These are phyloP conservation scores for Mangifera indica DNA, from an alignment of 345 rosid species.

Conservation along the genomic window DNA sequence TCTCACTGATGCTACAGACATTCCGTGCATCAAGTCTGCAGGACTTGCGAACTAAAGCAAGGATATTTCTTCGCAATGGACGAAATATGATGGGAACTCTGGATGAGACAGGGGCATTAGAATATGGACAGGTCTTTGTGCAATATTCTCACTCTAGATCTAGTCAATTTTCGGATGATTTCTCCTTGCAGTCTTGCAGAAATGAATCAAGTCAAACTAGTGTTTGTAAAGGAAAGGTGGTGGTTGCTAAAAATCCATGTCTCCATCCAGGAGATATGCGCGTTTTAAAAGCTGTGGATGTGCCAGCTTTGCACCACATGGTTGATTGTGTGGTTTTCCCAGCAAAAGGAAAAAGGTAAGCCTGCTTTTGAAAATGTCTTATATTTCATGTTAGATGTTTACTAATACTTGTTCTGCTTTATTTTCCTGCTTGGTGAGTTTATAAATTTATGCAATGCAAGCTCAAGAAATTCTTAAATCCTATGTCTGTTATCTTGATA, in stretches of 20 bases:
- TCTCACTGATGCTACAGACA: slow-evolving; percentile 12
- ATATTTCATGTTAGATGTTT: not conserved
- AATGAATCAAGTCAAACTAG: not conserved
- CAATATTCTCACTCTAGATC: slow-evolving; percentile 16
- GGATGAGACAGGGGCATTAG: slow-evolving; percentile 29
- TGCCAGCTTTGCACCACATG: slow-evolving; percentile 27
- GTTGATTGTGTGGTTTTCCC: slow-evolving; percentile 36
- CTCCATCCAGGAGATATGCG: slow-evolving; percentile 34
- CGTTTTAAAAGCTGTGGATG: slow-evolving; percentile 26
- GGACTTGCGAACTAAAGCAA: slow-evolving; percentile 7
- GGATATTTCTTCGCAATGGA: slow-evolving; percentile 25
- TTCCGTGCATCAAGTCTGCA: no score
- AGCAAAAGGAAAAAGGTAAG: slow-evolving; percentile 23
- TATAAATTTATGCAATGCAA: no score
- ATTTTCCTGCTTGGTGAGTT: no score
- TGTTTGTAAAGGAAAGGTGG: not conserved
- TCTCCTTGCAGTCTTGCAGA: not conserved
- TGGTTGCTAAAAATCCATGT: slow-evolving; percentile 32
- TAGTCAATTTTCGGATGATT: slow-evolving; percentile 14
- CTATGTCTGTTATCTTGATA: not conserved
- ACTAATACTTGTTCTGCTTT: not conserved
- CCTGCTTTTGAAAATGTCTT: no score
- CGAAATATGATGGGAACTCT: slow-evolving; percentile 30
- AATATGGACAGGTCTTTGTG: slow-evolving; percentile 33
- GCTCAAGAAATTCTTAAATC: no score